These are phyloP conservation scores for Isabelozyma rhagii DNA, from an alignment of 805 yeast species.

Conservation along the genomic window DNA sequence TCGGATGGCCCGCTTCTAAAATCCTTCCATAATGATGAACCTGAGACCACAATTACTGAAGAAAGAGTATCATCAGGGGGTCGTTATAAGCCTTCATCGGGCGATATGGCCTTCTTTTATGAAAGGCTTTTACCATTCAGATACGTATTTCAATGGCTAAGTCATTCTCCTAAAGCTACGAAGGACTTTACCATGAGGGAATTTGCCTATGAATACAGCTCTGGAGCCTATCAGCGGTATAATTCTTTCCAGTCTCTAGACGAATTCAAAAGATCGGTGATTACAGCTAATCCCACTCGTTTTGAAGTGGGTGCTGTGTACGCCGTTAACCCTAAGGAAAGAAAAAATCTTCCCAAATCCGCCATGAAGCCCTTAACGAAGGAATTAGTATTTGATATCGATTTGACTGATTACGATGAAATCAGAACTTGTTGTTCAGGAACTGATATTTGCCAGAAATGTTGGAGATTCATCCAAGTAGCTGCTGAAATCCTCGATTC, in stretches of 20 bases:
- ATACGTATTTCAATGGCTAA: constrained; percentile 82
- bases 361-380: constrained; percentile 79
- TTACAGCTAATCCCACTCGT: constrained; percentile 75
- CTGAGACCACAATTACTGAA: not conserved
- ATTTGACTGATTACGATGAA: constrained; percentile 94
- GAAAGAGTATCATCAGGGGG: not conserved
- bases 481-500: constrained; percentile 74
- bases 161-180: constrained; percentile 74
- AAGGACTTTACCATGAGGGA: constrained; percentile 85
- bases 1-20: not conserved
- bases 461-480: constrained; percentile 90
- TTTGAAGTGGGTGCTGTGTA: constrained; percentile 95
- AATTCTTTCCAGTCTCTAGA: constrained; percentile 65
- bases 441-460: constrained; percentile 78
- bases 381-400: constrained; percentile 94
- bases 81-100: constrained; percentile 35
- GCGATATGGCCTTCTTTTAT: constrained; percentile 73
- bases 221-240: constrained; percentile 89
- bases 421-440: constrained; percentile 90
- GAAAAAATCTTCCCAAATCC: constrained; percentile 70
- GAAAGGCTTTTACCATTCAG: constrained; percentile 72
- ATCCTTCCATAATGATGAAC: constrained; percentile 2
- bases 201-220: constrained; percentile 84
- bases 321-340: constrained; percentile 79
- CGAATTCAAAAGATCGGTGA: constrained; percentile 77